phyloP scores from a whole-genome alignment of 768 basidiomycete genomes.

The Auricularia sp. region DNA sequence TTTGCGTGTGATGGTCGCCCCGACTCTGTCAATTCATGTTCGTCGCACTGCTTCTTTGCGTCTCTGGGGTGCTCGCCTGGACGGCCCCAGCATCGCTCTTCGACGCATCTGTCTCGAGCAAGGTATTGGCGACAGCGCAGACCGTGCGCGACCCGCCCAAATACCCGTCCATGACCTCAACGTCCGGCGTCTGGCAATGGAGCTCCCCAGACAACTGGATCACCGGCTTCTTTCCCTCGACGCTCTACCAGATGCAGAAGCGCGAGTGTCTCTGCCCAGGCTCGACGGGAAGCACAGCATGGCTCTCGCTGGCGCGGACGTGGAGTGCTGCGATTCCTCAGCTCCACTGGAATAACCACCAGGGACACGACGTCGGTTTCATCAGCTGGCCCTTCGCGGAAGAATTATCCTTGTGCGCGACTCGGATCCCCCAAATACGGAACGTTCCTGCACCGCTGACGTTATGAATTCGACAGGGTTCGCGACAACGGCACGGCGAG shows the following conservation, averaged over 20 bases:
- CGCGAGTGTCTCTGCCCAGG: conserved; percentile 39
- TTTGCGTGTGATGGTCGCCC: too few relatives aligned
- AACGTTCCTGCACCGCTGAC: too few relatives aligned
- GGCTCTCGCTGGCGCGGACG: conserved; percentile 43
- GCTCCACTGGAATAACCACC: conserved; percentile 35
- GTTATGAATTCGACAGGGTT: conserved; percentile 31
- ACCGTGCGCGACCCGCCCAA: conserved; percentile 31
- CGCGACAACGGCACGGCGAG: conserved; percentile 47
- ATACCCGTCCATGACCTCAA: conserved; percentile 52
- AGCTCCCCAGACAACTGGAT: conserved; percentile 55
- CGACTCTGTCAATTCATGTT: too few relatives aligned
- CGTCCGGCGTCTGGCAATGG: conserved; percentile 15
- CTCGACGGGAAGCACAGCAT: conserved; percentile 32
- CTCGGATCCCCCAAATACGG: too few relatives aligned
- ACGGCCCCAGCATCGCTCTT: conserved; percentile 42
- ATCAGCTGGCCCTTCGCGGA: conserved; percentile 59
- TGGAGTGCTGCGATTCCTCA: conserved; percentile 44
- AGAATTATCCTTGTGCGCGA: conserved; percentile 47
- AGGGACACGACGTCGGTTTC: conserved; percentile 65
- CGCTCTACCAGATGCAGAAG: conserved; percentile 48
- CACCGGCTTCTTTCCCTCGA: conserved; percentile 56
- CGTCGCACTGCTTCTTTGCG: too few relatives aligned
- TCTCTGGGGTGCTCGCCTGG: too few relatives aligned
- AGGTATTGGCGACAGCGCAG: conserved; percentile 45
- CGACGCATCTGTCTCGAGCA: conserved; percentile 47